These are phyloP conservation scores for Chalciporus piperatus DNA, from an alignment of 768 basidiomycete species.

Conservation along the genomic window DNA sequence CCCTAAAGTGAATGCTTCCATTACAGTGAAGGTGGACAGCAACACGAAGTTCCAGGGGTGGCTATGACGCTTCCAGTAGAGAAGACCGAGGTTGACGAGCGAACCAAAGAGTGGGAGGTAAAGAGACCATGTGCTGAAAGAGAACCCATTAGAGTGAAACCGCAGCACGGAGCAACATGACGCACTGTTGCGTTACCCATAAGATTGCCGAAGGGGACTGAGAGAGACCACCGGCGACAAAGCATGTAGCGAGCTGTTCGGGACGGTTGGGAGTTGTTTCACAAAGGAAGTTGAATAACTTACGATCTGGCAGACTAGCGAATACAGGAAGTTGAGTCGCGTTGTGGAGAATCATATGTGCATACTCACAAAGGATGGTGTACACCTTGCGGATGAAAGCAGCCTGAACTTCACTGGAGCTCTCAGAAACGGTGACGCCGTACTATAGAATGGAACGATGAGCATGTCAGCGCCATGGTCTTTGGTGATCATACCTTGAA, in stretches of 20 bases:
- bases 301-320: conserved; percentile 71
- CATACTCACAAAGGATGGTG: conserved; percentile 74
- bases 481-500: conserved; percentile 67
- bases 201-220: conserved; percentile 54
- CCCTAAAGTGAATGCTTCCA: conserved; percentile 93
- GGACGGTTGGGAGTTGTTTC: conserved; percentile 1
- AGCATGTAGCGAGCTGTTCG: conserved; percentile 62
- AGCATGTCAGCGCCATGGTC: conserved; percentile 2
- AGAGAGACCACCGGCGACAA: conserved; percentile 73
- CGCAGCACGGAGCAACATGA: conserved; percentile 9
- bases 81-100: conserved; percentile 70
- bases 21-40: conserved; percentile 80
- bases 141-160: conserved; percentile 1
- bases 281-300: conserved; percentile 12
- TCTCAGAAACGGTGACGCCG: conserved; percentile 76
- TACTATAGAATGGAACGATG: conserved; percentile 46
- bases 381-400: conserved; percentile 93
- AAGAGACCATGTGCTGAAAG: conserved; percentile 68
- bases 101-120: conserved; percentile 78
- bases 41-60: conserved; percentile 86
- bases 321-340: conserved; percentile 3
- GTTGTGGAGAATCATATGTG: not conserved
- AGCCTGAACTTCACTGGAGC: conserved; percentile 71
- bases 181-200: conserved; percentile 75
- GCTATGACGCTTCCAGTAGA: conserved; percentile 92